Conservation (phyloP, 1,284 basidiomycete species). For the Leucoagaricus sp. region DNA sequence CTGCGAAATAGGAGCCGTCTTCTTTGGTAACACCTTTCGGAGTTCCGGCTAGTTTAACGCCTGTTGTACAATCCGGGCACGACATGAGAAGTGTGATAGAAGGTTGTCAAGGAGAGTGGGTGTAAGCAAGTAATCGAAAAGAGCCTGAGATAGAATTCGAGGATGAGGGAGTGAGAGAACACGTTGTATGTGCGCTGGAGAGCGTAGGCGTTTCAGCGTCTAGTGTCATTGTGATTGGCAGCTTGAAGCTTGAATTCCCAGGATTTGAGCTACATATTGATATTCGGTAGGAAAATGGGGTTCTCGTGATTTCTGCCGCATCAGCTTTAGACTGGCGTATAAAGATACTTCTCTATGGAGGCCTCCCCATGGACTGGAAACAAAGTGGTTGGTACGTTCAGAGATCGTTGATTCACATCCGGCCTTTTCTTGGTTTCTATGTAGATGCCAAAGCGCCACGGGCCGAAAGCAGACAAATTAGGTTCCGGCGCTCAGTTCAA, state of each 20-base stretch:
- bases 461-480: too few relatives aligned
- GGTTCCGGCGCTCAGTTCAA: background rate
- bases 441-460: too few relatives aligned
- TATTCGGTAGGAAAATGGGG: too few relatives aligned
- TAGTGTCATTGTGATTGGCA: slow-evolving; percentile 4
- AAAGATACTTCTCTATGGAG: too few relatives aligned
- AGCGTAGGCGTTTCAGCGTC: background rate
- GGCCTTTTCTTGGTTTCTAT: too few relatives aligned
- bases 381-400: too few relatives aligned
- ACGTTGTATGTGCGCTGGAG: background rate
- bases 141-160: background rate
- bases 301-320: too few relatives aligned
- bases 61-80: slow-evolving; percentile 17
- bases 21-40: slow-evolving; percentile 39
- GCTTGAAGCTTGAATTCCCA: slow-evolving; percentile 1
- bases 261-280: too few relatives aligned
- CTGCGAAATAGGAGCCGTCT: slow-evolving; percentile 45
- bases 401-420: too few relatives aligned
- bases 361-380: too few relatives aligned
- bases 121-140: too few relatives aligned
- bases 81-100: slow-evolving; percentile 9
- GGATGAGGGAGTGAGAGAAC: background rate
- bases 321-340: too few relatives aligned
- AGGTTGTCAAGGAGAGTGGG: background rate
- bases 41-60: slow-evolving; percentile 29